Base-by-base conservation (phyloP, 805 yeast genomes). In the Saturnispora hagleri region DNA sequence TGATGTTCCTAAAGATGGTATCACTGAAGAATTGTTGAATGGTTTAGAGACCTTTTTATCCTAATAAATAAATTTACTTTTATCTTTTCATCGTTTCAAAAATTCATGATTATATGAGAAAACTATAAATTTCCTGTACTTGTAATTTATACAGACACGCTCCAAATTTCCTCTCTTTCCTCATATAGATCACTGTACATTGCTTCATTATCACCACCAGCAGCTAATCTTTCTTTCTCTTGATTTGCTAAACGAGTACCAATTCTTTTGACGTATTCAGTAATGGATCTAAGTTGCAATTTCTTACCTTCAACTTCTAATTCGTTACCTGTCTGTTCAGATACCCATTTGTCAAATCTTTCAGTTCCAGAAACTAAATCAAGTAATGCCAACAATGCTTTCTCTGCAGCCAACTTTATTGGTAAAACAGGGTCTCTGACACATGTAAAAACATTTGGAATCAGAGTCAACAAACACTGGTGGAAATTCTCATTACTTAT, bases 341-440 rank as follows among this genome's bases (percentile, higher is more conserved):
- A 69, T 51, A 86, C 77, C 97, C 97, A 91, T 10, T 60, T 60
- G 50, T 75, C 76, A 70, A 87, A 89, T 26, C 68, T 63, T 1
- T 55, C 66, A 69, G 76, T 64, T 22, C 45, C 46, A 27, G 84
- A 87, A 33, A 86, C 83, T 59, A 91, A 71, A 46, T 77, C 73
- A 68, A 89, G 84, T 17, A 89, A 63, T 2, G 87, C 80, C 57
- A 90, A 65, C 65, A 77, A 89, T 0, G 95, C 89, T 70, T 88
- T 88, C 66, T 91, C 99, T 7, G 96, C 96, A 1, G 97, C 97
- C 55, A 91, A 74, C 62, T 89, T 90, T 58, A 91, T 83, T 4
- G 99, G 97, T 61, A 91, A 88, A 46, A 87, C 73, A n/a, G 82
- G 75, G 62, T 90, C 97, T 57, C 99, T 76, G 41, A 91, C 84